A percentile compares a stretch with the other conserved stretches of the same genome.
phyloP scores from a whole-genome alignment of 2,329 filamentous ascomycete species.

The Colletotrichum viniferum region DNA sequence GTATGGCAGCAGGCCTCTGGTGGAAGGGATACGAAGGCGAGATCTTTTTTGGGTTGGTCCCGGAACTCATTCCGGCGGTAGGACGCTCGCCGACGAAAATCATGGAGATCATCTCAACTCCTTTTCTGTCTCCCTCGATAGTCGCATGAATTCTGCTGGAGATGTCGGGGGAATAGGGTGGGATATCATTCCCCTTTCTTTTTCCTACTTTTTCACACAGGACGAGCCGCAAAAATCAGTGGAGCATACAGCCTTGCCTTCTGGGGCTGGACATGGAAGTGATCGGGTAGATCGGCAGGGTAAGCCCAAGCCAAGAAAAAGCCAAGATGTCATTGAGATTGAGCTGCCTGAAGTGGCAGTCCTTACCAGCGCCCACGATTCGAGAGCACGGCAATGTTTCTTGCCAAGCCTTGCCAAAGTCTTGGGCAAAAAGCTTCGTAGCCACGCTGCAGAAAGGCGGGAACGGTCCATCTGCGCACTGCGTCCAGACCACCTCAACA shows the following conservation, averaged over 20 bases:
- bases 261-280: background rate
- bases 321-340: conserved; percentile 10
- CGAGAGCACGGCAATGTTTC: background rate
- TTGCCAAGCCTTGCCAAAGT: background rate
- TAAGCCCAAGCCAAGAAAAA: conserved; percentile 15
- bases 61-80: background rate
- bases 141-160: background rate
- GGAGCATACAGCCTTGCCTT: background rate
- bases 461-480: background rate
- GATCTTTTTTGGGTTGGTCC: background rate
- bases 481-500: background rate
- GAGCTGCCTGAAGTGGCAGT: background rate
- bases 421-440: background rate
- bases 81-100: background rate
- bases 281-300: conserved; percentile 18
- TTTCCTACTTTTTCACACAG: background rate
- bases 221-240: background rate
- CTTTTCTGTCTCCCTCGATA: background rate
- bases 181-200: background rate
- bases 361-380: background rate
- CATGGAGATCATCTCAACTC: background rate
- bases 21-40: background rate
- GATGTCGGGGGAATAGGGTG: background rate
- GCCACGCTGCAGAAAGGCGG: background rate
- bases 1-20: background rate